Evolutionary conservation across 352 stramenopile genomes (phyloP).

Genomic region (Phytopythium oedochilum): DNA sequence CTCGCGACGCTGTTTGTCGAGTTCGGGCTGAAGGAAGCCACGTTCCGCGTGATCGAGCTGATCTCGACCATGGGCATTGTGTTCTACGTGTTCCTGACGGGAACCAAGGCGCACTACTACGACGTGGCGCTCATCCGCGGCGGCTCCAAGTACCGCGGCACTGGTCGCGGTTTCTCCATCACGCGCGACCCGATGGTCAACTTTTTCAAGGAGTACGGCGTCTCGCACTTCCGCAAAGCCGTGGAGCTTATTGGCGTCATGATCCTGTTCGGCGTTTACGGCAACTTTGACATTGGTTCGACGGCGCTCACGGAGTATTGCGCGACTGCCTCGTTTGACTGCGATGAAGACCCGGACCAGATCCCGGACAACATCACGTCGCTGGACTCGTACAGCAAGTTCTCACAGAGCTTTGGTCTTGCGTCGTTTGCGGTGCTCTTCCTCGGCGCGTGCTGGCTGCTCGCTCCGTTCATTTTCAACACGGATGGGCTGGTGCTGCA

Average conservation of each 20-base stretch:
- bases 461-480: slow-evolving; percentile 86
- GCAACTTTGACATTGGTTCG: slow-evolving; percentile 68
- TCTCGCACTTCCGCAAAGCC: slow-evolving; percentile 86
- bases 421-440: slow-evolving; percentile 81
- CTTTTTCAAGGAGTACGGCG: slow-evolving; percentile 86
- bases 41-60: slow-evolving; percentile 72
- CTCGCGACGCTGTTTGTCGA: slow-evolving; percentile 78
- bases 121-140: slow-evolving; percentile 80
- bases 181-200: slow-evolving; percentile 84
- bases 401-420: slow-evolving; percentile 73
- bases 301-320: slow-evolving; percentile 44
- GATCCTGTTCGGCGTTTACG: slow-evolving; percentile 78
- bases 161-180: slow-evolving; percentile 83
- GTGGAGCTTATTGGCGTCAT: slow-evolving; percentile 84
- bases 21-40: slow-evolving; percentile 70
- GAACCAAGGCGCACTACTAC: slow-evolving; percentile 86
- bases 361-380: slow-evolving; percentile 72
- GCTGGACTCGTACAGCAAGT: slow-evolving; percentile 43
- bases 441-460: slow-evolving; percentile 75
- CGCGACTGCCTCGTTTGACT: slow-evolving; percentile 37
- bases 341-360: slow-evolving; percentile 33
- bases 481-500: slow-evolving; percentile 83
- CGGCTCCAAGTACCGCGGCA: slow-evolving; percentile 84
- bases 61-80: slow-evolving; percentile 76
- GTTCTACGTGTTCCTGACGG: slow-evolving; percentile 87